Evolutionary conservation across 352 stramenopile species (phyloP).

Genomic region (Phytophthora sp.): DNA sequence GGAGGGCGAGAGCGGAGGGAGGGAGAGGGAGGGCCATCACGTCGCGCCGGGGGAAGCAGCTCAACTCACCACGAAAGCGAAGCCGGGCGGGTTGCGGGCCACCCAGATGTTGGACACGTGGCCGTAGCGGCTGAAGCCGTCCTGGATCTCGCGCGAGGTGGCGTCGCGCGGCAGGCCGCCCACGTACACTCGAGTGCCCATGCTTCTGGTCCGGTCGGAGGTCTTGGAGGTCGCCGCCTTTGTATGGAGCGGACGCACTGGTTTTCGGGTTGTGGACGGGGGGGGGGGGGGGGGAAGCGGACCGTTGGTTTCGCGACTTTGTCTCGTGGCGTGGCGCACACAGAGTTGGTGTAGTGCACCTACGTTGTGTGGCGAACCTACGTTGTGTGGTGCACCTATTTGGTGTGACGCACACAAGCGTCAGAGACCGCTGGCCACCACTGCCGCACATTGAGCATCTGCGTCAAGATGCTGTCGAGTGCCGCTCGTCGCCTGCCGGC

Average conservation of each 20-base stretch:
- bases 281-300: not conserved
- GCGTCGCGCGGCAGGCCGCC: constrained; percentile 82
- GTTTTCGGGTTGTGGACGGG: constrained; percentile 31
- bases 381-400: no score
- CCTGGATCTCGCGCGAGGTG: constrained; percentile 82
- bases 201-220: constrained; percentile 39
- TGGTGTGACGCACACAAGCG: not conserved
- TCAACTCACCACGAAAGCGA: constrained; percentile 90
- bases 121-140: constrained; percentile 84
- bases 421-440: not conserved
- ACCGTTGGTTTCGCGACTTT: constrained; percentile 23
- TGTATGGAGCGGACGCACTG: constrained; percentile 25
- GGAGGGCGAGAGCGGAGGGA: constrained; percentile 12
- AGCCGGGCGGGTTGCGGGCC: constrained; percentile 85
- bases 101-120: constrained; percentile 90
- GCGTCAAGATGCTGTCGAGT: constrained; percentile 33
- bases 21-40: constrained; percentile 41
- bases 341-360: no score
- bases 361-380: no score
- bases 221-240: constrained; percentile 22
- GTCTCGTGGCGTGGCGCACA: no score
- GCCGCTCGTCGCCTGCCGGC: constrained; percentile 31
- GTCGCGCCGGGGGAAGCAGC: constrained; percentile 24
- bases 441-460: constrained; percentile 20
- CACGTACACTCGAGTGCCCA: constrained; percentile 86